phyloP scores from a whole-genome alignment of 1,284 basidiomycete species.

The Pseudozyma pruni region DNA sequence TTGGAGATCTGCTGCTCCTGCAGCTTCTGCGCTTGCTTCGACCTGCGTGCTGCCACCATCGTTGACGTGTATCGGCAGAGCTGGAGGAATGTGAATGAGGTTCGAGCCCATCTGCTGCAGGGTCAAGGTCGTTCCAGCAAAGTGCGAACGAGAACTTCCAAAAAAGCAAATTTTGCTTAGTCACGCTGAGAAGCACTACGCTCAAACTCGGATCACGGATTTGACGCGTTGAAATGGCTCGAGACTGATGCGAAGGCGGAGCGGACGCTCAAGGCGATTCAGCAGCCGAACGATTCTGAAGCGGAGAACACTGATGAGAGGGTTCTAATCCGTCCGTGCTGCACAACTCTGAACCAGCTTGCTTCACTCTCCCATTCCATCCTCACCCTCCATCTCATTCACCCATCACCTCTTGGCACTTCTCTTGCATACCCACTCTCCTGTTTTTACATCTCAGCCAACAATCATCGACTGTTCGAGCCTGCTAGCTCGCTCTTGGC shows the following conservation, averaged over 20 bases:
- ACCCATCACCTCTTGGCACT: background rate
- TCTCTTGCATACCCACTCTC: background rate
- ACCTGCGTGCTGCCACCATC: slow-evolving; percentile 35
- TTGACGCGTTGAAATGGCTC: slow-evolving; percentile 25
- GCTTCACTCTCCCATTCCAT: slow-evolving; percentile 6
- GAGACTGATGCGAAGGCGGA: slow-evolving; percentile 4
- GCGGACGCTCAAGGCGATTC: slow-evolving; percentile 3
- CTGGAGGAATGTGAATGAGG: background rate
- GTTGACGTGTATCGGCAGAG: background rate
- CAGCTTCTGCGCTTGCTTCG: slow-evolving; percentile 34
- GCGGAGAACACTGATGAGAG: slow-evolving; percentile 27
- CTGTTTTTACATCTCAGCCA: background rate
- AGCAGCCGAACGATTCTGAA: slow-evolving; percentile 10
- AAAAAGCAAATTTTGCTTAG: slow-evolving; percentile 38
- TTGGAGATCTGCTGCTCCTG: slow-evolving; percentile 47
- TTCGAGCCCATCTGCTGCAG: background rate
- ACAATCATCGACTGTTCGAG: background rate
- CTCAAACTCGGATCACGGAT: slow-evolving; percentile 27
- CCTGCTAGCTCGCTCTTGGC: too few relatives aligned
- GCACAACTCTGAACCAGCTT: too few relatives aligned
- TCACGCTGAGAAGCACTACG: slow-evolving; percentile 8
- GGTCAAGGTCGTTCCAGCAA: too few relatives aligned
- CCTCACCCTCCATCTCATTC: background rate
- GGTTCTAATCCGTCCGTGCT: background rate
- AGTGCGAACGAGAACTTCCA: slow-evolving; percentile 10